phyloP scores from a whole-genome alignment of 345 rosid species.

The Salix udensis region DNA sequence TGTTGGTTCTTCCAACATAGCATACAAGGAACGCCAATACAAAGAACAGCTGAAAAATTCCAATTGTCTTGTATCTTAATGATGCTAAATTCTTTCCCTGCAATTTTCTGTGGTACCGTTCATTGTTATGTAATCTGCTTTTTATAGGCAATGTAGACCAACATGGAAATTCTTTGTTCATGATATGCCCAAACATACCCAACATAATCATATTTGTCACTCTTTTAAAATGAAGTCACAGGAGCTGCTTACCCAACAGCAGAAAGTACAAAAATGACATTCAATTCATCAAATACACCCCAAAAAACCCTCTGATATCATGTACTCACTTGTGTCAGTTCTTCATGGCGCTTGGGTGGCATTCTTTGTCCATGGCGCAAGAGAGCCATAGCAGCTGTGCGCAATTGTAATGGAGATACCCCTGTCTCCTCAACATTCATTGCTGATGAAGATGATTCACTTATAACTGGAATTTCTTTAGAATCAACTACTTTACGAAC shows the following conservation, averaged over 20 bases:
- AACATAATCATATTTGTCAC: no score
- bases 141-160: no score
- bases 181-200: no score
- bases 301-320: background rate
- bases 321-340: constrained; percentile 58
- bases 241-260: background rate
- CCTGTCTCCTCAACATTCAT: constrained; percentile 51
- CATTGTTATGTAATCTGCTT: background rate
- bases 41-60: background rate
- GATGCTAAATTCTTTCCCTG: no score
- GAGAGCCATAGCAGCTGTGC: constrained; percentile 96
- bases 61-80: no score
- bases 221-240: no score
- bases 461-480: constrained; percentile 33
- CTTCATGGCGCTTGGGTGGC: constrained; percentile 75
- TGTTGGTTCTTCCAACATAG: no score
- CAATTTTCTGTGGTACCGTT: background rate
- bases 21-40: background rate
- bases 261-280: background rate
- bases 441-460: constrained; percentile 40
- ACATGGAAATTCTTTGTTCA: no score
- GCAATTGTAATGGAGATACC: constrained; percentile 82
- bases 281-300: background rate
- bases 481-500: constrained; percentile 69
- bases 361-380: constrained; percentile 79